A percentile compares a stretch with the other conserved stretches of the same genome.
These are phyloP conservation scores for Heterobasidion annosum DNA, from an alignment of 1,284 basidiomycete species.

Conservation along the genomic window DNA sequence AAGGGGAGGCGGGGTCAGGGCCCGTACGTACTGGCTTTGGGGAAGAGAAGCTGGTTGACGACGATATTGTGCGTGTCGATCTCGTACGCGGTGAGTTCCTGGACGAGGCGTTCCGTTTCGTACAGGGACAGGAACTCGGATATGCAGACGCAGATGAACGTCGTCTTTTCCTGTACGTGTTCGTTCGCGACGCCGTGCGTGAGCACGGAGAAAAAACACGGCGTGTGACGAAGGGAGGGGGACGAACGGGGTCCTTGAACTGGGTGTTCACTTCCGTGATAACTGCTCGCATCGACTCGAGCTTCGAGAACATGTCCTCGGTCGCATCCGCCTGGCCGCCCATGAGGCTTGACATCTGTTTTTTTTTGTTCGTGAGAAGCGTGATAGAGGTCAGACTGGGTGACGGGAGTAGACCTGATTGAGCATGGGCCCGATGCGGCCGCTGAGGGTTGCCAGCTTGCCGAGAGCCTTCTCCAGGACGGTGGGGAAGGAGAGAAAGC, in stretches of 20 bases:
- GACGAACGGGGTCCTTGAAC: conserved; percentile 92
- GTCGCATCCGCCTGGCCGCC: conserved; percentile 81
- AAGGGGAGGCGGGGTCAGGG: background rate
- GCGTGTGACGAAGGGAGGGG: background rate
- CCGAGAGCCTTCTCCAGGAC: conserved; percentile 97
- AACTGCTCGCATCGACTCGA: conserved; percentile 93
- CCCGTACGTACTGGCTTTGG: conserved; percentile 65
- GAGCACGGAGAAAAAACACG: background rate
- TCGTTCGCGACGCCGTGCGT: background rate
- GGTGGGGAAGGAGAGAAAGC: conserved; percentile 96
- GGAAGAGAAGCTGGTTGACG: conserved; percentile 95
- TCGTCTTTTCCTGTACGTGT: conserved; percentile 81
- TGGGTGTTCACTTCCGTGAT: conserved; percentile 99
- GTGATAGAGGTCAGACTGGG: background rate
- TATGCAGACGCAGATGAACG: conserved; percentile 97
- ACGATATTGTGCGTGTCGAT: conserved; percentile 99
- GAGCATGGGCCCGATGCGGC: conserved; percentile 96
- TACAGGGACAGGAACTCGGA: conserved; percentile 97
- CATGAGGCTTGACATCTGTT: conserved; percentile 90
- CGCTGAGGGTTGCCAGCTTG: conserved; percentile 87
- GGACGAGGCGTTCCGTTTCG: conserved; percentile 96
- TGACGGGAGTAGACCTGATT: conserved; percentile 52
- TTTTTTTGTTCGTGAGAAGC: background rate
- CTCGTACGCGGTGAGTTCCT: conserved; percentile 93
- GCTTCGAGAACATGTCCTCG: conserved; percentile 97